A percentile compares a stretch with the other conserved stretches of the same genome.
phyloP scores from a whole-genome alignment of 768 basidiomycete genomes.

The Stropharia rugosoannulata region DNA sequence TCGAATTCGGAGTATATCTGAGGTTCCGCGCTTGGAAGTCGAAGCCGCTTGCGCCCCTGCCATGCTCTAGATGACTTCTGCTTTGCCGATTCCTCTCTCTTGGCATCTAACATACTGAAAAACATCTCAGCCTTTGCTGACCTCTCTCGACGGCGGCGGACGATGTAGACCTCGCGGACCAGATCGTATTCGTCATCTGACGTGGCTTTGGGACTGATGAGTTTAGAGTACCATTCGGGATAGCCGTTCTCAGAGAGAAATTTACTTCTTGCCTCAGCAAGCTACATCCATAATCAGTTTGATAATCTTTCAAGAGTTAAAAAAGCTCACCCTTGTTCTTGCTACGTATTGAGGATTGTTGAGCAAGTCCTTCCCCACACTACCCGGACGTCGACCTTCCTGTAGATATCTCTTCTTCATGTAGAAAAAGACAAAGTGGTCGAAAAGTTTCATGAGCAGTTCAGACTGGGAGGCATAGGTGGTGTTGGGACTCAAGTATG shows the following conservation, averaged over 20 bases:
- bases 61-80: not conserved
- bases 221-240: not conserved
- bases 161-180: not conserved
- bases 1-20: not conserved
- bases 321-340: conserved; percentile 2
- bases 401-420: not conserved
- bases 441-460: conserved; percentile 1
- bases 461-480: not conserved
- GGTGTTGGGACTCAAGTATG: not conserved
- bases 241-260: conserved; percentile 5
- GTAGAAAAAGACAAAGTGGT: conserved; percentile 6
- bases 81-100: not conserved
- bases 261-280: not conserved
- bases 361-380: not conserved
- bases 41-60: not conserved
- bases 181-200: not conserved
- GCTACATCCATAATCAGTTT: not conserved
- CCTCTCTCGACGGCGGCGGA: conserved; percentile 9
- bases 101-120: conserved; percentile 5
- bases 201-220: too few species aligned
- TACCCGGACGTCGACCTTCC: not conserved
- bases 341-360: not conserved
- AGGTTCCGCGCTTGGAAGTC: not conserved
- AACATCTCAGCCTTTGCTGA: conserved; percentile 6
- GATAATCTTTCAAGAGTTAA: not conserved